Base-by-base conservation (phyloP, 306 rosid genomes). In the Luffa acutangula region DNA sequence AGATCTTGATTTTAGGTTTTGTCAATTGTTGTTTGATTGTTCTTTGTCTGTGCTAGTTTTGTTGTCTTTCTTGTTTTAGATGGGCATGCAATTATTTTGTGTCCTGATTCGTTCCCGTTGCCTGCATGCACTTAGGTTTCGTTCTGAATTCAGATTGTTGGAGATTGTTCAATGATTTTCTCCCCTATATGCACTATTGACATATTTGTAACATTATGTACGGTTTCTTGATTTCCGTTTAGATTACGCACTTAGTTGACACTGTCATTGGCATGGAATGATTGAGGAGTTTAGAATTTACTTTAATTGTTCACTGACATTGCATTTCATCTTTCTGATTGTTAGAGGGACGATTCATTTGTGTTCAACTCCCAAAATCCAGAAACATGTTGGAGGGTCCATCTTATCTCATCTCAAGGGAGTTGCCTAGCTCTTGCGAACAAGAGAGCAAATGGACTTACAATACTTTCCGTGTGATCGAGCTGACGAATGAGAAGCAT, bases 391-490 rank as follows among this genome's bases (percentile, higher is more conserved):
- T 85, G 85, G 91, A 89, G 81, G 87, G 87, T 80, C 89, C 89
- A 9, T 83, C 92, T 33, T 87, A 82, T 85, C 79, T 88, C 9
- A 79, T 87, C 57, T 77, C 89, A 1, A 88, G 89, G 86, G 85
- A 85, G 75, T 75, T 83, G 74, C 85, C 90, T 0, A 86, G 85
- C 80, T 87, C 90, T 4, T 82, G 90, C 42, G 87, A 88, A 81
- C 82, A 85, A 60, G 94, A 87, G 84, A 90, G 89, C 83, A 58
- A 83, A 81, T 86, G 97, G 92, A 58, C 78, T 82, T 87, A 82
- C 79, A 80, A 78, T 54, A 64, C 85, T 56, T 81, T 57, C 14
- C 70, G 59, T 10, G 52, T 87, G 48, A 75, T 87, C 78, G 87
- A 91, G 79, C 78, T 76, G 3, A 82, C 92, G 13, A 77, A 46